Evolutionary conservation across 2,329 filamentous ascomycete genomes (phyloP).

Genomic region (Coccinonectria pachysandricola): DNA sequence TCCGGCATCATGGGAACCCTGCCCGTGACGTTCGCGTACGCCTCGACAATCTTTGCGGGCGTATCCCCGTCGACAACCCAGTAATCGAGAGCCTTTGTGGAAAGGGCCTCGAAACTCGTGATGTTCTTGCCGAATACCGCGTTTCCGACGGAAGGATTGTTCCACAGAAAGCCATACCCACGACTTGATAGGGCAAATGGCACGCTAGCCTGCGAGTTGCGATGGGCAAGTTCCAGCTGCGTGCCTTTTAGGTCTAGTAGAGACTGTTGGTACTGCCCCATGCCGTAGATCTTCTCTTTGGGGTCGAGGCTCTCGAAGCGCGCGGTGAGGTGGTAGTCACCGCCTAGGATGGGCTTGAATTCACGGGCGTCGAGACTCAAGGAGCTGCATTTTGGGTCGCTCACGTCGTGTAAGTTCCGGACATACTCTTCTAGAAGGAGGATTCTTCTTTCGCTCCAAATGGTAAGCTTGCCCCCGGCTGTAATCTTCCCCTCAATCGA

Average conservation of each 20-base stretch:
- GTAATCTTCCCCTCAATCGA: constrained; percentile 21
- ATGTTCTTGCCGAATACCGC: constrained; percentile 51
- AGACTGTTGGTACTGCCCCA: constrained; percentile 60
- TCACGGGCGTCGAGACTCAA: constrained; percentile 47
- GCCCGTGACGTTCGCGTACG: constrained; percentile 47
- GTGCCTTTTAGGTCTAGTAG: constrained; percentile 51
- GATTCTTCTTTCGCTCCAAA: constrained; percentile 17
- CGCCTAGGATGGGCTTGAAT: constrained; percentile 41
- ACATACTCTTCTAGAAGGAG: constrained; percentile 23
- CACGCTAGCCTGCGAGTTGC: constrained; percentile 56
- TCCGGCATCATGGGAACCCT: constrained; percentile 58
- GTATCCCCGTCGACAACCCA: constrained; percentile 51
- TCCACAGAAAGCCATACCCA: constrained; percentile 57
- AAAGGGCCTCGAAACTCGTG: constrained; percentile 51
- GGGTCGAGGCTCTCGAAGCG: constrained; percentile 45
- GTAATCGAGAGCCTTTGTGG: constrained; percentile 49
- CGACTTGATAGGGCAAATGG: constrained; percentile 50
- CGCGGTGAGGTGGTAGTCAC: constrained; percentile 43
- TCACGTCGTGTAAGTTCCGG: constrained; percentile 23
- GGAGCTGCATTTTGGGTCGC: constrained; percentile 51
- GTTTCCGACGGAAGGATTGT: constrained; percentile 51
- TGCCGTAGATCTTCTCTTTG: constrained; percentile 54
- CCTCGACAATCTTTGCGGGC: constrained; percentile 44
- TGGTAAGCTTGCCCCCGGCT: constrained; percentile 19
- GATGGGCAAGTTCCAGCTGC: constrained; percentile 54